Base-by-base conservation (phyloP, 371 early-diverging fungal species). In the Basidiobolus meristosporus region DNA sequence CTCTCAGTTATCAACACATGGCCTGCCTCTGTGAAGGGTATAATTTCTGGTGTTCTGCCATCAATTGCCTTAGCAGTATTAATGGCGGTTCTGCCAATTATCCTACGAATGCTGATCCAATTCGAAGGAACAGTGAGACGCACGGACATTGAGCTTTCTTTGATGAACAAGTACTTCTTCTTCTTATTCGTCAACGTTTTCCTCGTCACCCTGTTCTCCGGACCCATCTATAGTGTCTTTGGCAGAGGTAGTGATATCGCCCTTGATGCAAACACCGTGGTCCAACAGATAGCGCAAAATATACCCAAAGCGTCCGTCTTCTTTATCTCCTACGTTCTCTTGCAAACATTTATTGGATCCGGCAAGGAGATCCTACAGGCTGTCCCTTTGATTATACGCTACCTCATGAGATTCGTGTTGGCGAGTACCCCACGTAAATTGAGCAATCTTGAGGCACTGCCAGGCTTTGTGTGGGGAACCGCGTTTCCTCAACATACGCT, bases 141-240 rank as follows among this genome's bases (percentile, higher is more conserved):
- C 34, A 66, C 70, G 22, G 59, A 62, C 37, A 68, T 81, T 26
- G 70, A 79, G 36, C 46, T 72, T 23, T 63, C 61, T 0, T 45
- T 73, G 17, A 53, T 51, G 48, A 31, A 30, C 45, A 77, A 78
- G 38, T 86, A 73, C 59, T 87, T 70, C 53, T 65, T 75, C 49
- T 87, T 87, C 57, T 61, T 77, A 54, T 68, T 65, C 50, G 58
- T 87, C 51, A 81, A 82, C 62, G 74, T 88, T 12, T 73, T 86
- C 12, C 52, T 87, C 15, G 67, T 82, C 6, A 68, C 78, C 14
- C 75, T 82, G 15, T 55, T 86, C 38, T 65, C 79, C 21, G 64
- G 63, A 46, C 78, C 80, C 36, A 46, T 76, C 30, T n/a, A n/a
- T n/a, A n/a, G n/a, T n/a, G n/a, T n/a, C n/a, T n/a, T n/a, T n/a